Conservation (phyloP, 768 basidiomycete species). For the Boletus rubropictus region DNA sequence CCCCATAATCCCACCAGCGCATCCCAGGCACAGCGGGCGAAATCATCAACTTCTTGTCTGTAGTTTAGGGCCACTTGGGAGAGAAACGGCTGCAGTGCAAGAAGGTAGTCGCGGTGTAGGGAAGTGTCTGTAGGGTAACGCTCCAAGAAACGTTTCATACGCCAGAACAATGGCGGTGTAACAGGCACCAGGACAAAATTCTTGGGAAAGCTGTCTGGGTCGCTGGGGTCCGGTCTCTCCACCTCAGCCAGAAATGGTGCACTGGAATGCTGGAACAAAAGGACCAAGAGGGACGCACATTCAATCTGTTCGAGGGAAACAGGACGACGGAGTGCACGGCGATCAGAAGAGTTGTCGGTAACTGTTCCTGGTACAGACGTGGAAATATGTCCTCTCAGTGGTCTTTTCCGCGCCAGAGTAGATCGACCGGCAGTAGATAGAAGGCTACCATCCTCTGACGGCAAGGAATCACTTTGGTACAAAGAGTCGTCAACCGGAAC, state of each 20-base stretch:
- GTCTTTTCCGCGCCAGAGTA: conserved; percentile 22
- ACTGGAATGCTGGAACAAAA: conserved; percentile 52
- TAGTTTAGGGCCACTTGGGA: conserved; percentile 75
- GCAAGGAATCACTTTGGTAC: conserved; percentile 32
- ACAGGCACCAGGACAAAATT: conserved; percentile 13
- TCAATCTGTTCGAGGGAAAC: conserved; percentile 62
- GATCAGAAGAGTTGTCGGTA: conserved; percentile 20
- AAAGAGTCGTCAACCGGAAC: conserved; percentile 21
- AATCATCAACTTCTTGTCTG: conserved; percentile 48
- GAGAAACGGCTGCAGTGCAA: conserved; percentile 62
- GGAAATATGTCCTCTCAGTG: conserved; percentile 17
- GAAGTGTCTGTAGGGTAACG: conserved; percentile 69
- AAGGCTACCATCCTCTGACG: conserved; percentile 29
- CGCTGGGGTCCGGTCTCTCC: conserved; percentile 18
- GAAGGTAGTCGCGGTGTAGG: conserved; percentile 70
- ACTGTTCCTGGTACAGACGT: conserved; percentile 16
- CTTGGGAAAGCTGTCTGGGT: conserved; percentile 32
- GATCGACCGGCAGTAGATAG: conserved; percentile 22
- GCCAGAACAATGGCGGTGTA: conserved; percentile 48
- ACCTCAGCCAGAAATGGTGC: conserved; percentile 51
- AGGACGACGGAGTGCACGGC: conserved; percentile 23
- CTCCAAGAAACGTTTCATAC: conserved; percentile 58
- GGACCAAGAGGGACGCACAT: conserved; percentile 56
- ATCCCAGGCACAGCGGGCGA: conserved; percentile 61
- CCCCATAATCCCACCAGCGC: conserved; percentile 67